Percentiles rank a stretch among this genome's conserved stretches.
Evolutionary conservation across 2,329 filamentous ascomycete genomes (phyloP).

Genomic region (Hymenoscyphus fructigenus): DNA sequence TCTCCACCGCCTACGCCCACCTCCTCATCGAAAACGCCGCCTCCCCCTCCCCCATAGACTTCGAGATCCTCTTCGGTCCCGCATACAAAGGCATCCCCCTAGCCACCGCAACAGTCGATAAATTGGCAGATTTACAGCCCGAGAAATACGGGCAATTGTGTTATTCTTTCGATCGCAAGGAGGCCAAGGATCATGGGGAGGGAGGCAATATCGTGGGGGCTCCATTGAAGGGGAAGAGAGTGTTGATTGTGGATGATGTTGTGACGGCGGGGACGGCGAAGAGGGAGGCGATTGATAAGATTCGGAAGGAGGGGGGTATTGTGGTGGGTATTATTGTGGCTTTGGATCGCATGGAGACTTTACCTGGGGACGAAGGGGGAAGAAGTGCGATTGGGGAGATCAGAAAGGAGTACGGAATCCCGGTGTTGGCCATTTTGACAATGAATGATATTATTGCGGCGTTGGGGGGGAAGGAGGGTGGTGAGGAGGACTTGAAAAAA

Average conservation of each 20-base stretch:
- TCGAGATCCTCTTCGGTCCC: constrained; percentile 89
- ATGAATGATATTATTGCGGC: constrained; percentile 79
- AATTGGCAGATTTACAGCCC: constrained; percentile 69
- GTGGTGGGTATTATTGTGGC: constrained; percentile 87
- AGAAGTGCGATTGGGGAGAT: constrained; percentile 85
- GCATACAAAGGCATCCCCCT: constrained; percentile 97
- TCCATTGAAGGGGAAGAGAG: constrained; percentile 76
- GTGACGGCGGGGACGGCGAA: constrained; percentile 95
- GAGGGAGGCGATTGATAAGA: constrained; percentile 87
- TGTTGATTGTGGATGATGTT: constrained; percentile 94
- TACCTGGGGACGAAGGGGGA: constrained; percentile 63
- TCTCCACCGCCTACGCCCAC: constrained; percentile 77
- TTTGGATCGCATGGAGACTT: constrained; percentile 82
- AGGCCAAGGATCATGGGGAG: constrained; percentile 94
- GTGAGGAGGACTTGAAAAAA: constrained; percentile 60
- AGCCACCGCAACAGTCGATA: constrained; percentile 73
- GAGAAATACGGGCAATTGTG: constrained; percentile 66
- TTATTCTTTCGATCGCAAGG: constrained; percentile 94
- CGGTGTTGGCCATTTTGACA: constrained; percentile 79
- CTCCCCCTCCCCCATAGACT: constrained; percentile 46
- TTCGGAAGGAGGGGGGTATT: constrained; percentile 78
- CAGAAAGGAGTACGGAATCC: constrained; percentile 77
- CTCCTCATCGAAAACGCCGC: constrained; percentile 52
- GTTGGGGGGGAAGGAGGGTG: constrained; percentile 56
- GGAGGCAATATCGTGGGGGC: constrained; percentile 91